A percentile compares a stretch with the other conserved stretches of the same genome.
Conservation (phyloP, 2,329 filamentous ascomycete genomes). For the Zarea fungicola region DNA sequence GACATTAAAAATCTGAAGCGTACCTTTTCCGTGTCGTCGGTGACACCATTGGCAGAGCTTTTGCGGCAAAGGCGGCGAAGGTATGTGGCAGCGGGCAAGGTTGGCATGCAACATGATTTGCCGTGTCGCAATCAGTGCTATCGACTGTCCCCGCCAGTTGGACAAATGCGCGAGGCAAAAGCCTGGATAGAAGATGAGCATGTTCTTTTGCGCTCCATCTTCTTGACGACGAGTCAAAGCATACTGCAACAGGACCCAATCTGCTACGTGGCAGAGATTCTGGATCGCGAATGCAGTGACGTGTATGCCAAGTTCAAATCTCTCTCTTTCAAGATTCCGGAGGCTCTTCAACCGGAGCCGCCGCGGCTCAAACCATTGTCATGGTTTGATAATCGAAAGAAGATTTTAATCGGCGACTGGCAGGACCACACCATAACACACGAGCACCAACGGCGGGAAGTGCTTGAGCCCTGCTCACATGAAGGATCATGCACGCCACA, state of each 20-base stretch:
- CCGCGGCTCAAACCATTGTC: constrained; percentile 39
- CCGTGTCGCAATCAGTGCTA: constrained; percentile 6
- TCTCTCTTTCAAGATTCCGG: constrained; percentile 22
- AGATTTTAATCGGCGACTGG: constrained; percentile 50
- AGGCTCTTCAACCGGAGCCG: constrained; percentile 22
- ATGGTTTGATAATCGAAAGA: constrained; percentile 54
- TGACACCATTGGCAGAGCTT: constrained; percentile 4
- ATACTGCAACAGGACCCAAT: constrained; percentile 37
- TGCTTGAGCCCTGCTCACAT: constrained; percentile 63
- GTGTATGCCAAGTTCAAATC: constrained; percentile 33
- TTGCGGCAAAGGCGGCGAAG: constrained; percentile 1
- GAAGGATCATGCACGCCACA: constrained; percentile 58
- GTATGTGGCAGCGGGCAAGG: background rate
- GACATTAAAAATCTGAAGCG: constrained; percentile 48
- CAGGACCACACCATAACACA: constrained; percentile 50
- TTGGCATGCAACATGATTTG: background rate
- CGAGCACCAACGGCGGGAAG: constrained; percentile 50
- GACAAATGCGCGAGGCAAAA: background rate
- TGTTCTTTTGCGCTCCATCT: constrained; percentile 42
- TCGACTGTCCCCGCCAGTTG: background rate
- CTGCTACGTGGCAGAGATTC: constrained; percentile 45
- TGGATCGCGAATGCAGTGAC: constrained; percentile 49
- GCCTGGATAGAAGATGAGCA: constrained; percentile 46
- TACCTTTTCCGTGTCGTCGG: constrained; percentile 41
- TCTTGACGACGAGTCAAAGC: constrained; percentile 37